Evolutionary conservation across 2,329 filamentous ascomycete species (phyloP), one percentile per base, ranked within the genome.

Genomic region (Septoria linicola): DNA sequence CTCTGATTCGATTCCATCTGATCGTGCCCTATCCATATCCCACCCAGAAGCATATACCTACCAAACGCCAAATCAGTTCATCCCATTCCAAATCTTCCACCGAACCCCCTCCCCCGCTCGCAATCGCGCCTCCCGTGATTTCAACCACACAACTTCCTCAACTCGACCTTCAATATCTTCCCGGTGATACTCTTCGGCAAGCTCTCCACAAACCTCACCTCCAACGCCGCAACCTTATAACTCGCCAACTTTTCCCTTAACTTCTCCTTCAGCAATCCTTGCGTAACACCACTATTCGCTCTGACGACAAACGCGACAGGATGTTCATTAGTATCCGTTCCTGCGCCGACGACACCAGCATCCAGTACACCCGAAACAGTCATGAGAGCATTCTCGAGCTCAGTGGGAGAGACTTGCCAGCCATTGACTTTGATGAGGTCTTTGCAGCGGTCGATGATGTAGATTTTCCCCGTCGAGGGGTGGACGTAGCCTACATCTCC

Each of bases 401-500:
- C 68, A 3, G 62, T 59, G 1, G 67, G 66, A 0, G 66, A 62
- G 20, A 70, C 63, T 49, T 70, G 67, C 53, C 59, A 68, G 17
- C 66, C 66, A 23, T 65, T 65, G 42, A 66, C 61, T 35, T 70
- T 70, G 57, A 70, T 68, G 4, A 69, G 54, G 41, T 70, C 67
- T 44, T 70, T 70, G 30, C 58, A 57, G 20, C 68, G 64, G 42
- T 68, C 66, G 41, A 67, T 57, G 16, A 70, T 50, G 45, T 64
- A 68, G 40, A 69, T 57, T 40, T 64, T 65, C 16, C 62, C 62
- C 35, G 63, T 55, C 3, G 21, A 4, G 10, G 37, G 16, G 11
- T 49, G 19, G 40, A 67, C 51, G 49, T 63, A 64, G 3, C 65
- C 65, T n/a, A 72, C 36, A 55, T 81, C 77, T 10, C 93, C 93